phyloP scores from a whole-genome alignment of 768 basidiomycete genomes.

The Lentinus tigrinus region DNA sequence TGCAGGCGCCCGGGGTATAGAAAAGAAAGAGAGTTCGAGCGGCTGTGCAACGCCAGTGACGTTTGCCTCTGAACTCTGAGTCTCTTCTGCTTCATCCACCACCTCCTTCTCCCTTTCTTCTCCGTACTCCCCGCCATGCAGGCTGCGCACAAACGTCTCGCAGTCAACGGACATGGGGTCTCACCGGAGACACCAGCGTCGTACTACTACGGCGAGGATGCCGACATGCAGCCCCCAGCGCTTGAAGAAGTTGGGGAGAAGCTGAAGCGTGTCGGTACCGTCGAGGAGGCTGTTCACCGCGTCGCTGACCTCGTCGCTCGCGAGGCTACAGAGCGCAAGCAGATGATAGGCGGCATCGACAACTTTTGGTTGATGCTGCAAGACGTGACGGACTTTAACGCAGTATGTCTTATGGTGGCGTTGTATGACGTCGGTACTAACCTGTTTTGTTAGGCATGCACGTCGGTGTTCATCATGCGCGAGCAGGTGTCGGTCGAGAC shows the following conservation, averaged over 20 bases:
- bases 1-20: too few species aligned
- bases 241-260: constrained; percentile 14
- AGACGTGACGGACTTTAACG: constrained; percentile 23
- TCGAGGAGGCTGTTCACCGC: not conserved
- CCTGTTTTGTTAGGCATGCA: constrained; percentile 8
- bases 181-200: constrained; percentile 12
- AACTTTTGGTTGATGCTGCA: constrained; percentile 22
- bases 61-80: not conserved
- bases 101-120: not conserved
- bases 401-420: constrained; percentile 9
- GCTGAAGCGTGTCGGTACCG: constrained; percentile 10
- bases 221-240: not conserved
- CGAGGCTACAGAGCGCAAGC: constrained; percentile 16
- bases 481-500: constrained; percentile 4
- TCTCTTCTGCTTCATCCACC: too few species aligned
- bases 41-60: not conserved
- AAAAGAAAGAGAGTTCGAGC: not conserved
- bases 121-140: not conserved
- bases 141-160: not conserved
- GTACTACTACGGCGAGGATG: constrained; percentile 15
- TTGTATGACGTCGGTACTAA: not conserved
- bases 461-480: constrained; percentile 5
- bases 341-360: constrained; percentile 25
- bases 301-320: constrained; percentile 14
- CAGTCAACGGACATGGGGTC: not conserved